Base-by-base conservation (phyloP, 2,329 filamentous ascomycete genomes). In the Fusarium drepaniforme region DNA sequence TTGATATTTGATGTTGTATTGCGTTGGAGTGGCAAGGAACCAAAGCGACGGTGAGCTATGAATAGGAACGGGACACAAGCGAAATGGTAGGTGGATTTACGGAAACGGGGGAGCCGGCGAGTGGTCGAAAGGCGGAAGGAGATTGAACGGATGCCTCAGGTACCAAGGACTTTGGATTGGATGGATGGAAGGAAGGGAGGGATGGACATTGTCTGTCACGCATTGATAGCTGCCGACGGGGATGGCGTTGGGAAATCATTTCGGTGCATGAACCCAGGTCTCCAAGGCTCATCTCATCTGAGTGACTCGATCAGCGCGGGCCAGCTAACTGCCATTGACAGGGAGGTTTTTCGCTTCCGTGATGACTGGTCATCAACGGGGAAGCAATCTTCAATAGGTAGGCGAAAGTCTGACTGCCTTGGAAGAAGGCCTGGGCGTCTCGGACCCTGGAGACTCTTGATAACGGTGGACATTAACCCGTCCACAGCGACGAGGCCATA, bases 191-290 rank as follows among this genome's bases (percentile, higher is more conserved):
- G 9, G 35, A 9, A 13, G 33, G 23, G 46, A 18, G 33, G 23
- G 46, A 18, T 42, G 9, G 35, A 9, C n/a, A n/a, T 8, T 28
- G 35, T 53, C 46, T 56, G 46, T 64, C 44, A 53, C 49, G 59
- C 46, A 46, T 64, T 56, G 63, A 46, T 49, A 40, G 38, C 23
- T 60, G 58, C 66, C 59, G 65, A 33, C 63, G 49, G 59, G 65
- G 51, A 57, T 64, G 66, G 62, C 23, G 46, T 42, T 59, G 40
- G 61, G 58, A 40, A n/a, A 44, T 69, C 40, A 66, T 66, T 38
- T 71, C 62, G 67, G 64, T 68, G 76, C 69, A 78, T 78, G 67
- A 78, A 76, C 69, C 49, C 46, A 61, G 62, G 40, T 38, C 59
- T 37, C 65, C 61, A 66, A 44, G 56, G 46, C 53, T 70, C 59